A percentile compares a stretch with the other conserved stretches of the same genome.
phyloP scores from a whole-genome alignment of 495 filamentous ascomycete genomes.

The Hypomontagnella submonticulosa region DNA sequence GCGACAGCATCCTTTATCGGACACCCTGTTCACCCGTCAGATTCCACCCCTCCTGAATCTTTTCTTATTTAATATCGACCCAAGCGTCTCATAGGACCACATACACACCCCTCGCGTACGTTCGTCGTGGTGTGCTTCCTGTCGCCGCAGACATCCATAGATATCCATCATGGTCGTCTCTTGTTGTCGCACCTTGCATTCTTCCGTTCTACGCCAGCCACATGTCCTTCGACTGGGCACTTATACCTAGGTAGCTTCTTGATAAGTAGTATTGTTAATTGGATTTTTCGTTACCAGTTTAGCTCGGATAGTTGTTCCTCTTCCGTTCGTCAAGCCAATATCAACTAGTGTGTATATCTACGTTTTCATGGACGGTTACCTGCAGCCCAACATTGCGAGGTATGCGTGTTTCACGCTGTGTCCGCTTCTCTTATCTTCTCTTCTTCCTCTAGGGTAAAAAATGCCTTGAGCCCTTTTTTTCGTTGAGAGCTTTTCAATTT shows the following conservation, averaged over 20 bases:
- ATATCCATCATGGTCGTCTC: constrained; percentile 28
- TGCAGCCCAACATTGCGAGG: constrained; percentile 41
- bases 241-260: constrained; percentile 17
- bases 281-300: constrained; percentile 18
- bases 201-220: constrained; percentile 26
- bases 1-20: constrained; percentile 18
- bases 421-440: constrained; percentile 18
- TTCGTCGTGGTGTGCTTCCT: constrained; percentile 35
- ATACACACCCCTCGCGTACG: constrained; percentile 28
- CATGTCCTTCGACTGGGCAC: constrained; percentile 28
- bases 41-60: constrained; percentile 16
- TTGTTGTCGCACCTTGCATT: constrained; percentile 24
- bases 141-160: constrained; percentile 21
- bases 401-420: constrained; percentile 43
- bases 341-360: constrained; percentile 3
- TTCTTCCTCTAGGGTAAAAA: constrained; percentile 17
- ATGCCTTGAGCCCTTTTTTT: constrained; percentile 6
- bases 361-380: constrained; percentile 39
- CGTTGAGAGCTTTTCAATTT: constrained; percentile 31
- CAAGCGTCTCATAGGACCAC: constrained; percentile 33
- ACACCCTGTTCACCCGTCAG: constrained; percentile 14
- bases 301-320: constrained; percentile 22
- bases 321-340: constrained; percentile 22
- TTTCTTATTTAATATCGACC: constrained; percentile 34
- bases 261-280: constrained; percentile 26